These are phyloP conservation scores for Chaetoscypha palmicola DNA, from an alignment of 2,329 filamentous ascomycete genomes.

Conservation along the genomic window DNA sequence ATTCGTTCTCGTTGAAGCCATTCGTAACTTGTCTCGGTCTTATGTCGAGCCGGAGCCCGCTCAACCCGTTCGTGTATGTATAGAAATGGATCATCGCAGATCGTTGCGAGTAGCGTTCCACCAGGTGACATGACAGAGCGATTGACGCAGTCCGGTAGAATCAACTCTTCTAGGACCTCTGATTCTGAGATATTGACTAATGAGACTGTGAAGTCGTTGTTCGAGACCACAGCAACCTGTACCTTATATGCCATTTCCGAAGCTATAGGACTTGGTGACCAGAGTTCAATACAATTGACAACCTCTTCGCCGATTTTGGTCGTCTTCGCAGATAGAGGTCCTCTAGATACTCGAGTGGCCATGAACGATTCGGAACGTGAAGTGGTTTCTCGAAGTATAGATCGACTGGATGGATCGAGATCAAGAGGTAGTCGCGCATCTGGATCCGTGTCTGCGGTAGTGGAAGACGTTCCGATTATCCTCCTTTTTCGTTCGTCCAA, in stretches of 20 bases:
- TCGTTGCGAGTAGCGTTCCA: constrained; percentile 69
- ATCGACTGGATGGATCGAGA: constrained; percentile 31
- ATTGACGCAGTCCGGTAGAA: constrained; percentile 82
- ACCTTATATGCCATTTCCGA: constrained; percentile 38
- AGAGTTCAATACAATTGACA: constrained; percentile 61
- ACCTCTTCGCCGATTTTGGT: constrained; percentile 51
- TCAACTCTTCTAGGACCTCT: constrained; percentile 61
- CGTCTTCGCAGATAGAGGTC: constrained; percentile 38
- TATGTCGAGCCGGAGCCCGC: constrained; percentile 19
- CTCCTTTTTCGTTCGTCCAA: constrained; percentile 17
- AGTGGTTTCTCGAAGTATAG: constrained; percentile 5
- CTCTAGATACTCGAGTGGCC: constrained; percentile 15
- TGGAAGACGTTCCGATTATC: background rate
- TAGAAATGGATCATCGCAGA: constrained; percentile 79
- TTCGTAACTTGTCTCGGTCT: constrained; percentile 31
- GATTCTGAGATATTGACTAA: constrained; percentile 70
- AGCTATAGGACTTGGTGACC: constrained; percentile 39
- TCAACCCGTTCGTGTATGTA: constrained; percentile 65
- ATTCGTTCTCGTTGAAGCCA: constrained; percentile 48
- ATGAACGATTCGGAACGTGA: constrained; percentile 10
- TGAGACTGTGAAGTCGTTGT: constrained; percentile 86
- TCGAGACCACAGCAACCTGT: constrained; percentile 67
- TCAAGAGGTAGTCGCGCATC: constrained; percentile 51
- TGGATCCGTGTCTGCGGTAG: constrained; percentile 36
- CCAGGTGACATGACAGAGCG: constrained; percentile 91